Percentiles rank a stretch among this genome's conserved stretches.
Conservation (phyloP, 2,329 filamentous ascomycete genomes). For the Beauveria caledonica region DNA sequence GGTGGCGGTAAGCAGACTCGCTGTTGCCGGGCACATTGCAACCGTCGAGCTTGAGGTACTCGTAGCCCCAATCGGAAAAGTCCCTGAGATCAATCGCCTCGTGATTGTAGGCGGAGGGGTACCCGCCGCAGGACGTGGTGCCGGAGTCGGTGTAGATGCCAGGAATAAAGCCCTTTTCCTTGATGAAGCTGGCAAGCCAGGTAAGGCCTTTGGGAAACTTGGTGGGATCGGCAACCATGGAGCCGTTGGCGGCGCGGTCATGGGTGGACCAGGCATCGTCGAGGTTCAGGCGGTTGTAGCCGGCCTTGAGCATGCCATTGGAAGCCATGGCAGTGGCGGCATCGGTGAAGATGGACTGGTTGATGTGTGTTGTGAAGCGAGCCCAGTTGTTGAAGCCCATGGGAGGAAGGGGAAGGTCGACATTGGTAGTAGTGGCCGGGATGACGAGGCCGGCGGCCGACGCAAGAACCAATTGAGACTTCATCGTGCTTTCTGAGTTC, state of each 20-base stretch:
- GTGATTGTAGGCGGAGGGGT: conserved; percentile 31
- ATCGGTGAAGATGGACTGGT: conserved; percentile 37
- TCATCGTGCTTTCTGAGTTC: neutral
- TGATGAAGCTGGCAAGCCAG: conserved; percentile 31
- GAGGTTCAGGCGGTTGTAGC: conserved; percentile 30
- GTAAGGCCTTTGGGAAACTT: conserved; percentile 35
- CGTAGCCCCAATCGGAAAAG: conserved; percentile 29
- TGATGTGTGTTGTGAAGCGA: conserved; percentile 38
- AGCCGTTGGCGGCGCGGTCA: conserved; percentile 26
- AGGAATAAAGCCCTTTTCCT: conserved; percentile 31
- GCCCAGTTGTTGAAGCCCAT: conserved; percentile 48
- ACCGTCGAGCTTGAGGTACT: conserved; percentile 33
- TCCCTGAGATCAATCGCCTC: conserved; percentile 34
- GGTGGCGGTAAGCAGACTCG: conserved; percentile 19
- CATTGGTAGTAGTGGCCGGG: neutral
- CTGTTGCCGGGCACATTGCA: conserved; percentile 26
- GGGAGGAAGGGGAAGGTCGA: conserved; percentile 25
- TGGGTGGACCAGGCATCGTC: conserved; percentile 37
- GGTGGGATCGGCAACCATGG: conserved; percentile 31
- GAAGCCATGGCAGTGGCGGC: conserved; percentile 37
- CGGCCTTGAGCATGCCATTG: conserved; percentile 29
- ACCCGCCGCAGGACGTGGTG: conserved; percentile 34
- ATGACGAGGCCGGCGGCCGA: conserved; percentile 5
- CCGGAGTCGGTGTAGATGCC: conserved; percentile 39
- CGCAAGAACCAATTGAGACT: conserved; percentile 11